Percentiles rank a stretch among this genome's conserved stretches.
Evolutionary conservation across 2,329 filamentous ascomycete species (phyloP).

Genomic region (Drechslerella stenobrocha): DNA sequence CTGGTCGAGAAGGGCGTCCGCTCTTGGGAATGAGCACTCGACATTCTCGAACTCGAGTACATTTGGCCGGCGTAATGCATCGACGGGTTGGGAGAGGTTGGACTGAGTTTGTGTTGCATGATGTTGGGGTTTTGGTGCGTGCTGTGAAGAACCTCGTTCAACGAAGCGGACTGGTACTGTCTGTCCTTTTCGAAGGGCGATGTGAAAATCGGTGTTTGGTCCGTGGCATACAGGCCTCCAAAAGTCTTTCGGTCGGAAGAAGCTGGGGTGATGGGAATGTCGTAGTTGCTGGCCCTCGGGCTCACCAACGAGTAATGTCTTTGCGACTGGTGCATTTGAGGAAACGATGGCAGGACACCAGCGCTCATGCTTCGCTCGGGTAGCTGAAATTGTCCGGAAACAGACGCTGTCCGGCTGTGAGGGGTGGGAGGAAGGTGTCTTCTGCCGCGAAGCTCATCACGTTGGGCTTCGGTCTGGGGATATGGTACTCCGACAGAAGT

Average conservation of each 20-base stretch:
- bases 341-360: constrained; percentile 41
- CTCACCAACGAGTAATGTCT: constrained; percentile 45
- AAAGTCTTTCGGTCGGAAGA: constrained; percentile 45
- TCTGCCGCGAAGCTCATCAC: constrained; percentile 44
- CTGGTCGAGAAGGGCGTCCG: constrained; percentile 51
- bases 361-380: constrained; percentile 37
- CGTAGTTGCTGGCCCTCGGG: constrained; percentile 36
- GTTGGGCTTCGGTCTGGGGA: constrained; percentile 41
- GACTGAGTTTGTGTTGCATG: constrained; percentile 48
- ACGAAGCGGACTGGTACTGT: constrained; percentile 38
- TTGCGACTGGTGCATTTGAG: constrained; percentile 44
- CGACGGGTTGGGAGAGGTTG: constrained; percentile 40
- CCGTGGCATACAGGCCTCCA: constrained; percentile 32
- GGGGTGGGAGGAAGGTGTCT: constrained; percentile 39
- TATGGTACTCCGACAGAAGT: constrained; percentile 45
- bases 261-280: constrained; percentile 43
- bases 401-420: constrained; percentile 39
- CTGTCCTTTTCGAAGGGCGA: constrained; percentile 47
- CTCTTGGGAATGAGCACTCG: constrained; percentile 41
- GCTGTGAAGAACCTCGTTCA: constrained; percentile 43
- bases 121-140: constrained; percentile 47
- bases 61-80: constrained; percentile 50
- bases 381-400: constrained; percentile 37
- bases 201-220: constrained; percentile 40
- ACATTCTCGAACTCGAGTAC: constrained; percentile 39